Percentiles rank a stretch among this genome's conserved stretches.
Conservation (phyloP, 208 protist species). For the Ichthyophonus hoferi region DNA sequence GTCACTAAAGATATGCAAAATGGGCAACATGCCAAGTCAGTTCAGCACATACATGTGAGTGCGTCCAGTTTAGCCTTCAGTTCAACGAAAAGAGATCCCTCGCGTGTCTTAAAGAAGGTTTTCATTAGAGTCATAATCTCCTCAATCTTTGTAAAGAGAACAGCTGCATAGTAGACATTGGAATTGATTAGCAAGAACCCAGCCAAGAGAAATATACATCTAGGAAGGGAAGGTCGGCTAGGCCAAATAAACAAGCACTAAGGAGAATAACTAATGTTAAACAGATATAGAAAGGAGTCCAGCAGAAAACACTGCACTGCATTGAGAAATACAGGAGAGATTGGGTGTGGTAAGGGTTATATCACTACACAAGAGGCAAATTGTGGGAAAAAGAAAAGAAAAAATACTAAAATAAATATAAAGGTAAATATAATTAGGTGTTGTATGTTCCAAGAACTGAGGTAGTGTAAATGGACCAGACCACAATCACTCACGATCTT, state of each 20-base stretch:
- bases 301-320: neutral
- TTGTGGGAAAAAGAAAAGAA: neutral
- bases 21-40: no score
- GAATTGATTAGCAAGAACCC: neutral
- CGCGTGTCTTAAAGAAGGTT: neutral
- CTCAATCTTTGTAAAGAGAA: neutral
- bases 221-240: no score
- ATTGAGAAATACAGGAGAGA: no score
- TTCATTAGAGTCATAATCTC: neutral
- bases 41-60: neutral
- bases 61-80: neutral
- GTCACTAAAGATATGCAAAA: no score
- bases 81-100: neutral
- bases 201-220: no score
- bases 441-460: no score
- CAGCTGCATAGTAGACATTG: neutral
- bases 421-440: no score
- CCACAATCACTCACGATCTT: neutral
- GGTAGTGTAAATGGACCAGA: no score
- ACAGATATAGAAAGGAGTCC: neutral
- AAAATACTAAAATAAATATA: neutral
- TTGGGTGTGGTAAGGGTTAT: no score
- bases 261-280: neutral
- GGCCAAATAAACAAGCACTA: no score
- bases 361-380: no score